These are phyloP conservation scores for Coemansia asiatica DNA, from an alignment of 192 early-diverging fungal species.

Conservation along the genomic window DNA sequence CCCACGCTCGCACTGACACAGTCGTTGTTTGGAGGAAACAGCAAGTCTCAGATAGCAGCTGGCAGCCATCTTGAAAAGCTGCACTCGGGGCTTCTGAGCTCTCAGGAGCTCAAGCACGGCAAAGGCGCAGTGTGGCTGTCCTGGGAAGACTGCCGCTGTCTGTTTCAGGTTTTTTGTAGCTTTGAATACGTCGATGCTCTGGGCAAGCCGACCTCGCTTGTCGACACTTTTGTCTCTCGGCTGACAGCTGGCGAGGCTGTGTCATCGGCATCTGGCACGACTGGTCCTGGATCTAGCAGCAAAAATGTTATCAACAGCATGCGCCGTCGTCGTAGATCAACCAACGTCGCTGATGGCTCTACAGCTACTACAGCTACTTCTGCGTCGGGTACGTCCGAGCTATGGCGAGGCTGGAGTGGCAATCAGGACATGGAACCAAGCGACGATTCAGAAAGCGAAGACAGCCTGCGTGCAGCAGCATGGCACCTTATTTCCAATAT, in stretches of 20 bases:
- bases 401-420: background rate
- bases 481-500: constrained; percentile 44
- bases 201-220: constrained; percentile 44
- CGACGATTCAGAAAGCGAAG: constrained; percentile 7
- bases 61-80: constrained; percentile 18
- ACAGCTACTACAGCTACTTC: background rate
- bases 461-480: constrained; percentile 26
- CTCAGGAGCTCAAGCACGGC: background rate
- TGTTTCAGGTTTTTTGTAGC: constrained; percentile 29
- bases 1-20: constrained; percentile 34
- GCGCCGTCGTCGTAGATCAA: background rate
- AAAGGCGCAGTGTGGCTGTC: constrained; percentile 45
- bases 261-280: background rate
- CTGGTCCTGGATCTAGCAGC: background rate
- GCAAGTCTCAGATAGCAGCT: background rate
- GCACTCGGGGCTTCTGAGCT: constrained; percentile 14
- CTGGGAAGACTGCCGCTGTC: constrained; percentile 47
- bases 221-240: constrained; percentile 43
- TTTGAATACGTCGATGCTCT: constrained; percentile 44
- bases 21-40: constrained; percentile 19
- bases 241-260: constrained; percentile 33
- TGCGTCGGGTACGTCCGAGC: background rate
- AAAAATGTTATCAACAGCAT: background rate
- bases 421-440: background rate
- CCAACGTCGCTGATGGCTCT: constrained; percentile 3